Percentiles rank a stretch among this genome's conserved stretches.
phyloP scores from a whole-genome alignment of 108 stramenopile species.

The Heterococcus sp. region DNA sequence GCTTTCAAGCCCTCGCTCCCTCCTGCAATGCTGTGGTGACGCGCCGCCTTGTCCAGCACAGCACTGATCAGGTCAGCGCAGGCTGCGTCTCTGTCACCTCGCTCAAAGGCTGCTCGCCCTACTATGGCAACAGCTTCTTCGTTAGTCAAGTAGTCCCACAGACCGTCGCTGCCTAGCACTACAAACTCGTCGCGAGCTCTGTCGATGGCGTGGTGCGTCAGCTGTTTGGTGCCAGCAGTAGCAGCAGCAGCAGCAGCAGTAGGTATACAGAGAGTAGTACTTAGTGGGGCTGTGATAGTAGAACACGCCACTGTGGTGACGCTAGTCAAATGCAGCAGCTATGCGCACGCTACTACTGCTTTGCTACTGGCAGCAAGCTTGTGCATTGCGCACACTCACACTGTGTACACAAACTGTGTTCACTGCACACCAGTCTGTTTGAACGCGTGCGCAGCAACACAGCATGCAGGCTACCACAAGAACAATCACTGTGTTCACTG shows the following conservation, averaged over 20 bases:
- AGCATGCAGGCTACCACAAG: too few relatives aligned
- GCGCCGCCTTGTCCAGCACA: not conserved
- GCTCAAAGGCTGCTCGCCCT: conserved; percentile 17
- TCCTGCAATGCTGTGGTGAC: conserved; percentile 43
- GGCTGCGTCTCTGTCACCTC: conserved; percentile 16
- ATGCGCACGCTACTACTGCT: too few relatives aligned
- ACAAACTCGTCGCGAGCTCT: conserved; percentile 36
- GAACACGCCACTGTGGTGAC: not conserved
- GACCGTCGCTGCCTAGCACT: conserved; percentile 55
- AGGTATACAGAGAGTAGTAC: too few relatives aligned
- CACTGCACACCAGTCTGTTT: too few relatives aligned
- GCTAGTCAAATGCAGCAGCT: too few relatives aligned
- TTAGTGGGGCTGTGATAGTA: not conserved
- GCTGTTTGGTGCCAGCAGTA: conserved; percentile 1
- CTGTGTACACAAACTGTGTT: not conserved
- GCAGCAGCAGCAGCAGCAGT: not conserved
- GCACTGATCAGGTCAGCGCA: conserved; percentile 9
- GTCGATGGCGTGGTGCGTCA: conserved; percentile 26
- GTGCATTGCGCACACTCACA: too few relatives aligned
- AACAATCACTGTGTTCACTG: too few relatives aligned
- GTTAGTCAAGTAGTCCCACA: conserved; percentile 56
- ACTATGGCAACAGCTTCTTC: conserved; percentile 55
- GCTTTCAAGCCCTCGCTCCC: conserved; percentile 2
- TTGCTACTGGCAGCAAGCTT: too few relatives aligned
- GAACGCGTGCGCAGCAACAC: too few relatives aligned